These are phyloP conservation scores for Biancaea sappan DNA, from an alignment of 306 rosid genomes.

Conservation along the genomic window DNA sequence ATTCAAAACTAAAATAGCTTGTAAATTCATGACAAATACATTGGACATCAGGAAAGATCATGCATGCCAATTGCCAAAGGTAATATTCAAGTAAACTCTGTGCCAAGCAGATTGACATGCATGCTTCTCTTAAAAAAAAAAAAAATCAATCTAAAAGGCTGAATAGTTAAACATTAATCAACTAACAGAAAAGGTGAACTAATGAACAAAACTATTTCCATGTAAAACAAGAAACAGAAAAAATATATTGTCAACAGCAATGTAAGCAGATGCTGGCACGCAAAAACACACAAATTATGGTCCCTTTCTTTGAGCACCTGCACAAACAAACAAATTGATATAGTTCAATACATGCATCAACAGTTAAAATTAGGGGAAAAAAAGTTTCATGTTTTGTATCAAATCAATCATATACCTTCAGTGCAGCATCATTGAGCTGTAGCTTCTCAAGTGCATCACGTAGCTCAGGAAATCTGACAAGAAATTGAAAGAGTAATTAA, in stretches of 20 bases:
- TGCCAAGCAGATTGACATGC: slow-evolving; percentile 22
- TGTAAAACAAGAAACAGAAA: not conserved
- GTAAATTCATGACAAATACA: slow-evolving; percentile 17
- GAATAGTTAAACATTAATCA: slow-evolving; percentile 30
- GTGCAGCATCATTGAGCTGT: slow-evolving; percentile 95
- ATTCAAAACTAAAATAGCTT: slow-evolving; percentile 12
- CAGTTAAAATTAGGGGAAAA: too few species aligned
- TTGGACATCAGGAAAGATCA: slow-evolving; percentile 11
- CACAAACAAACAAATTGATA: not conserved
- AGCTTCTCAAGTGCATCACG: slow-evolving; percentile 98
- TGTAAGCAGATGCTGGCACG: slow-evolving; percentile 14
- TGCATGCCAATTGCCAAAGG: slow-evolving; percentile 29
- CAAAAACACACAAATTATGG: slow-evolving; percentile 12
- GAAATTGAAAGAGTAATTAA: slow-evolving; percentile 27
- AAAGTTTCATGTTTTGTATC: slow-evolving; percentile 20
- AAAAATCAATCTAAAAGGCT: slow-evolving; percentile 24
- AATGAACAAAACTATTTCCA: slow-evolving; percentile 3
- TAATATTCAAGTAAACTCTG: slow-evolving; percentile 22
- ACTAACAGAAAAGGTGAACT: slow-evolving; percentile 9
- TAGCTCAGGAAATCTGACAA: slow-evolving; percentile 78
- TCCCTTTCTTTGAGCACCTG: not conserved
- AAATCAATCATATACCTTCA: slow-evolving; percentile 60
- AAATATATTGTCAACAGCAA: slow-evolving; percentile 3
- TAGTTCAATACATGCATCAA: not conserved
- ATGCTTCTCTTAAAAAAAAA: slow-evolving; percentile 27